Base-by-base conservation (phyloP, 163 green algal genomes). In the Scenedesmus sp. region DNA sequence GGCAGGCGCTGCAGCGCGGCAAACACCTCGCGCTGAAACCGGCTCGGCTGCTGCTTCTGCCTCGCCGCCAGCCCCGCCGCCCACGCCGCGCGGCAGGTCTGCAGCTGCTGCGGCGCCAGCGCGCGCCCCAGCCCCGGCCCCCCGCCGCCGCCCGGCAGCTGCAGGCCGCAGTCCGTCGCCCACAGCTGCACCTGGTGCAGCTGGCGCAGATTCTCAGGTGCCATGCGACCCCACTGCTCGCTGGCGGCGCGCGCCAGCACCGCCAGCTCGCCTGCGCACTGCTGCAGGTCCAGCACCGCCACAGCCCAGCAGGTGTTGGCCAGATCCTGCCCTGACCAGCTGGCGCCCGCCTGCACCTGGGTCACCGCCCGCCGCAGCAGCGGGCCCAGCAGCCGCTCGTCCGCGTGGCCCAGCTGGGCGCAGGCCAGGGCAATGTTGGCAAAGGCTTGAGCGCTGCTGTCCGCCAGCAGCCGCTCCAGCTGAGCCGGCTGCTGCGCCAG, bases 141-240 rank as follows among this genome's bases (percentile, higher is more conserved):
- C 26, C 60, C 60, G 5, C 31, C 60, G 7, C 26, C 39, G n/a
- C n/a, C n/a, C n/a, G n/a, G n/a, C n/a, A n/a, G n/a, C n/a, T n/a
- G n/a, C 20, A 39, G 39, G 34, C 54, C 34, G 4, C 39, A 10
- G 18, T 70, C 62, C 62, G 36, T n/a, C 62, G 54, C 34, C 62
- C 62, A 70, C n/a, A 53, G 62, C 22, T 56, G 62, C 62, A 70
- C 62, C 62, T 70, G 62, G 22, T 57, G 39, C 36, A 70, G 62
- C 62, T 70, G 62, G 3, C 3, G 2, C 1, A 39, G 20, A 36
- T 39, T 36, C 29, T 57, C n/a, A 26, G 39, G 3, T 2, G 2
- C 22, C 3, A 53, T 15, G 2, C 42, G 24, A 26, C 5, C 15
- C 57, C 57, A 47, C 15, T 39, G 22, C 20, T 57, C 13, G 18